phyloP scores from a whole-genome alignment of 768 basidiomycete genomes.

The Phanerochaete sordida region DNA sequence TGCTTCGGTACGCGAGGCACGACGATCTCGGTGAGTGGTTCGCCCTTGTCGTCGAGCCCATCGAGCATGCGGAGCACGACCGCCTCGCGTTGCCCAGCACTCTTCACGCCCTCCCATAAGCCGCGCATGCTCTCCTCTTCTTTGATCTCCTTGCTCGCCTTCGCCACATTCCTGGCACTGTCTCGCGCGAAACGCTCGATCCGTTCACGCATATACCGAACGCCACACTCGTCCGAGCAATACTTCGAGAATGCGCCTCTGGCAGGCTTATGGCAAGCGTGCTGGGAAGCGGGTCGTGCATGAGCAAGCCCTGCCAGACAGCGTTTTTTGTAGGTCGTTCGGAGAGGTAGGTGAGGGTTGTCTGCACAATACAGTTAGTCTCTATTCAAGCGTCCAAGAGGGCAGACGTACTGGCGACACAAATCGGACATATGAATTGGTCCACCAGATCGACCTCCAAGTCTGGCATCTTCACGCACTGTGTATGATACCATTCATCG shows the following conservation, averaged over 20 bases:
- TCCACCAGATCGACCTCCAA: constrained; percentile 84
- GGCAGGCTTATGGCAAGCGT: constrained; percentile 77
- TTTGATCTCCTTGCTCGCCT: constrained; percentile 60
- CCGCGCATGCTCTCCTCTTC: constrained; percentile 63
- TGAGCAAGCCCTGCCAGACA: constrained; percentile 71
- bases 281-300: constrained; percentile 54
- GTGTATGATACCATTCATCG: constrained; percentile 93
- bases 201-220: constrained; percentile 64
- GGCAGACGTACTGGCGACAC: constrained; percentile 62
- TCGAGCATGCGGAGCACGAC: neutral
- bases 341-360: constrained; percentile 53
- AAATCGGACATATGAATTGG: constrained; percentile 86
- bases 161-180: constrained; percentile 61
- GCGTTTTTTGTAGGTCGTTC: constrained; percentile 77
- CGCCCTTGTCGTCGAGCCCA: neutral
- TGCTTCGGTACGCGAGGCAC: constrained; percentile 42
- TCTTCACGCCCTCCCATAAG: constrained; percentile 13
- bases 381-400: neutral
- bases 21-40: constrained; percentile 19
- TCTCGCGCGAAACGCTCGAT: constrained; percentile 66
- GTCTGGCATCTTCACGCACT: constrained; percentile 80
- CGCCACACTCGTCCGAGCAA: constrained; percentile 86
- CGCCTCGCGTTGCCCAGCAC: neutral
- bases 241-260: constrained; percentile 86
- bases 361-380: constrained; percentile 28